Conservation (phyloP, 1,139 yeast genomes). For the Yamadazyma mexicana region DNA sequence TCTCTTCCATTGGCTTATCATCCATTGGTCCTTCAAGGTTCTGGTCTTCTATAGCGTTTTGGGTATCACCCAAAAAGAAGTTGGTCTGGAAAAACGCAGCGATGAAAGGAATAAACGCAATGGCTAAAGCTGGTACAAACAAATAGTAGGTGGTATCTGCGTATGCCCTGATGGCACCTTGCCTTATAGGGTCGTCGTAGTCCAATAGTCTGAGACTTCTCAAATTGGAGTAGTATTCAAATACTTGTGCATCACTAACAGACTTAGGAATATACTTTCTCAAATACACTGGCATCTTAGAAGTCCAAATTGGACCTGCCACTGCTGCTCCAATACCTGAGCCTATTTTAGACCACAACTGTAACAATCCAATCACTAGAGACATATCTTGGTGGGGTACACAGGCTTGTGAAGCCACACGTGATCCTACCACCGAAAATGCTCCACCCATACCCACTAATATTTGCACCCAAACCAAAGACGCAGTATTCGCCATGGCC, state of each 20-base stretch:
- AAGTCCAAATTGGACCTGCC: constrained; percentile 49
- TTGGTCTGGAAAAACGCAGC: constrained; percentile 30
- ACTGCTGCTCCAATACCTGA: constrained; percentile 44
- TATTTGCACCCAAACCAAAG: constrained; percentile 20
- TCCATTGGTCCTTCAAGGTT: constrained; percentile 11
- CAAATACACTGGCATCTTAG: constrained; percentile 32
- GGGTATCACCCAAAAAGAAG: constrained; percentile 30
- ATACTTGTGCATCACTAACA: constrained; percentile 15
- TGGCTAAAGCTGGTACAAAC: constrained; percentile 24
- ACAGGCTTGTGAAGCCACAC: constrained; percentile 33
- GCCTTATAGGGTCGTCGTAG: constrained; percentile 23
- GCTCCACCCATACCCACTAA: constrained; percentile 33
- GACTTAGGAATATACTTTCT: constrained; percentile 22
- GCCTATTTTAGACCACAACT: constrained; percentile 43
- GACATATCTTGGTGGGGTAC: constrained; percentile 49
- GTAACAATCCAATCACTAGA: constrained; percentile 40
- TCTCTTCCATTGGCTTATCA: constrained; percentile 1
- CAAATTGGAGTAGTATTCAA: constrained; percentile 18
- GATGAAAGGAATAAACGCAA: constrained; percentile 24
- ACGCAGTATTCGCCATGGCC: constrained; percentile 19
- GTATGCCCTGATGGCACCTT: constrained; percentile 29
- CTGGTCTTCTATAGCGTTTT: constrained; percentile 27
- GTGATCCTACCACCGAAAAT: constrained; percentile 28
- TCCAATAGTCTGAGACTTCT: constrained; percentile 18
- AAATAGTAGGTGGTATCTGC: constrained; percentile 19